Evolutionary conservation across 1,284 basidiomycete species (phyloP).

Genomic region (Ceratobasidium sp.): DNA sequence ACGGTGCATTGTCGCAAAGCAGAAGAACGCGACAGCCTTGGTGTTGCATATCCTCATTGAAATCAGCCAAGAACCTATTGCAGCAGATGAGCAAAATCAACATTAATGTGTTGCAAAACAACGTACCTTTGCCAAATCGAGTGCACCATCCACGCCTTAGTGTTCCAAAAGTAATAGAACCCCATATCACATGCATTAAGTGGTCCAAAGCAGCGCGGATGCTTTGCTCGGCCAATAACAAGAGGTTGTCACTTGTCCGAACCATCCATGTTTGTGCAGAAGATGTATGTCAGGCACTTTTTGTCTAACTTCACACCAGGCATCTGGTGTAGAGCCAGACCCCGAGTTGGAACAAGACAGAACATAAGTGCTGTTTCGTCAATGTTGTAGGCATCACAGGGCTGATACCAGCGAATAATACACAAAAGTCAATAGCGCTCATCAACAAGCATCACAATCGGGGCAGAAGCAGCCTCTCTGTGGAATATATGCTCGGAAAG

Average conservation of each 20-base stretch:
- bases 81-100: neutral
- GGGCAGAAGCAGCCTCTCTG: constrained; percentile 44
- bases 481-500: constrained; percentile 53
- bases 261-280: constrained; percentile 55
- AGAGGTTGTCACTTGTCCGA: constrained; percentile 52
- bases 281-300: constrained; percentile 52
- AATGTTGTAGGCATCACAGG: constrained; percentile 56
- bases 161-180: constrained; percentile 54
- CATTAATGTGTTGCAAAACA: neutral
- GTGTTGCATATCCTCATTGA: constrained; percentile 8
- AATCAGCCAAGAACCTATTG: neutral
- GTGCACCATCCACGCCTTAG: constrained; percentile 56
- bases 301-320: constrained; percentile 50
- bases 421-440: constrained; percentile 14
- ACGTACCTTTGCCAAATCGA: constrained; percentile 47
- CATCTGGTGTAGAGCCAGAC: constrained; percentile 49
- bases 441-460: neutral
- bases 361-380: constrained; percentile 57
- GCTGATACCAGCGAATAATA: constrained; percentile 42
- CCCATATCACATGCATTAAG: constrained; percentile 51
- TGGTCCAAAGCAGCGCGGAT: constrained; percentile 51
- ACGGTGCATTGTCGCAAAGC: constrained; percentile 33
- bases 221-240: constrained; percentile 53
- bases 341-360: constrained; percentile 50
- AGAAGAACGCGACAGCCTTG: constrained; percentile 22